These are phyloP conservation scores for Coffea canephora DNA, from an alignment of 257 asterid species.

Conservation along the genomic window DNA sequence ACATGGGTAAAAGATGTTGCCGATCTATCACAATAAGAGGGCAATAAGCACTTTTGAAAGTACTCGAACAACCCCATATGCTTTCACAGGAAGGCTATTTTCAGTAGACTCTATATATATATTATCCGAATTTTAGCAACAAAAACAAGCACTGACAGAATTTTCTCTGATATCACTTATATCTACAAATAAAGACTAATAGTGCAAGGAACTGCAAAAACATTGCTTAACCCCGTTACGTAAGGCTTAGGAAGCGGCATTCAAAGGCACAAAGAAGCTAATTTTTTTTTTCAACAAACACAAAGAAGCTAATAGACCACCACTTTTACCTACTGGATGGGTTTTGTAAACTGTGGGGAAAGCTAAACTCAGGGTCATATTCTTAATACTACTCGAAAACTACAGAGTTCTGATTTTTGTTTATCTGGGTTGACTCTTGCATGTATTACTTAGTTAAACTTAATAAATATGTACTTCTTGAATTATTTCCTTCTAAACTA, in stretches of 20 bases:
- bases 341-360: neutral
- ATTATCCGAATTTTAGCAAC: neutral
- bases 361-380: neutral
- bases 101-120: neutral
- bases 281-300: too few relatives aligned
- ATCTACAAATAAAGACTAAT: neutral
- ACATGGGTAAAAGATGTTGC: constrained; percentile 78
- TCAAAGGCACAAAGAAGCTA: neutral
- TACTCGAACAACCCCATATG: neutral
- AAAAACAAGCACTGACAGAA: neutral
- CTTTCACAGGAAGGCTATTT: neutral
- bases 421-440: neutral
- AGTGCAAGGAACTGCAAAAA: neutral
- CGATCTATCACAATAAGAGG: constrained; percentile 52
- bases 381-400: neutral
- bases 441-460: neutral
- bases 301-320: neutral
- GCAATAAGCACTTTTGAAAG: neutral
- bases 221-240: neutral
- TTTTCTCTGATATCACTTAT: neutral
- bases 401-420: neutral
- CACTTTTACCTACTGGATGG: neutral
- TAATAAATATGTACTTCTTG: neutral
- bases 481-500: too few relatives aligned
- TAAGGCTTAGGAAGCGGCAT: neutral